Base-by-base conservation (phyloP, 176 grass and related monocot species). In the Triticum dicoccoides region DNA sequence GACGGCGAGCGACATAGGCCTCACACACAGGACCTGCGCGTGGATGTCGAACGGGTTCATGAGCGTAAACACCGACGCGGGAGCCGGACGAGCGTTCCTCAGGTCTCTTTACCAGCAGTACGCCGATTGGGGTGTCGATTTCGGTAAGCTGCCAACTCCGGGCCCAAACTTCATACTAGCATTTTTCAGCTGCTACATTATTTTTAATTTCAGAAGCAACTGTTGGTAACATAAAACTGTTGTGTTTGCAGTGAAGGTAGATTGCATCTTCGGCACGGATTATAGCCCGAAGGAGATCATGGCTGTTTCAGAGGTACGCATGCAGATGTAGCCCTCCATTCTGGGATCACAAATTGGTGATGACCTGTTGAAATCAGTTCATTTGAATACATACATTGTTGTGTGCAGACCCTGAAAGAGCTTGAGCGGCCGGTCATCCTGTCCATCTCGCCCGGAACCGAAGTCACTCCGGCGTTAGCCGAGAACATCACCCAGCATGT, bases 31-130 rank as follows among this genome's bases (percentile, higher is more conserved):
- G 88, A 94, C 91, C 10, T 95, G 93, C 82, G 88, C 71, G n/a
- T 98, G 96, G 96, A 95, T 98, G 93, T 58, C 85, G 1, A 30
- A 87, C 78, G 95, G 95, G 82, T 98, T 95, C 83, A 95, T 98
- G 93, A 98, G 93, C 81, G 88, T 98, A 62, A 86, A 98, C 76
- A 98, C 91, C 5, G 78, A 90, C 61, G 83, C 86, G 61, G 93
- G 85, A 77, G 93, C 95, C 34, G 95, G 95, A 66, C 84, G 65
- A 79, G 93, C 91, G 11, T 98, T 98, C 83, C 76, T 98, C 77
- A 91, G 91, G 85, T 95, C 96, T 69, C 87, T 98, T 35, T 98
- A 95, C 76, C 86, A 29, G 49, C 96, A 93, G 14, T 94, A 95
- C 77, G 89, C 93, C 38, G 88, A 92, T 65, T 98, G 96, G 96